Evolutionary conservation across 139 green algal genomes (phyloP), one percentile per base, ranked within the genome.

Genomic region (Chlamydomonas incerta): DNA sequence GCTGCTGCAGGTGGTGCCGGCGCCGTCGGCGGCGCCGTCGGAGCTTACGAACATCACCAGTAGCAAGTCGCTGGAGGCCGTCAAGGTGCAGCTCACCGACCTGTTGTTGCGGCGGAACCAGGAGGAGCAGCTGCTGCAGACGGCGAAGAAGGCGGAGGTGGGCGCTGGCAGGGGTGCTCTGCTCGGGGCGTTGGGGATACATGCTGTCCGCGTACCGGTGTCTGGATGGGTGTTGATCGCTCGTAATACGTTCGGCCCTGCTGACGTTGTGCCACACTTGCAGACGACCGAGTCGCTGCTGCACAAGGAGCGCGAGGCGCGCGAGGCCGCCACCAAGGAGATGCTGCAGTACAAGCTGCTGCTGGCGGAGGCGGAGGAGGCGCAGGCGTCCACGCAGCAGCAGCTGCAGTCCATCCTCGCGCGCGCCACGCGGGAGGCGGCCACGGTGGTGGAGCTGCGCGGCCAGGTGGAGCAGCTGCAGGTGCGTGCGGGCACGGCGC

Each of bases 31-130:
- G 55, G 20, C 20, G 55, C 8, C 55, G 18, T 60, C 20, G 55
- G 41, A 50, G 41, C 41, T 50, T 50, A 6, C 18, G 18, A 70
- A 23, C 8, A 37, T 60, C 41, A 75, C 2, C 83, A 74, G 70
- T 75, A 66, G n/a, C 72, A 87, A 58, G 73, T 83, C 33, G 52
- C 33, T 87, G 15, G 88, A 91, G 9, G 35, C 89, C 34, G 90
- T 94, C 83, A 90, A 91, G 76, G 57, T 89, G 70, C 91, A 94
- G 88, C 91, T 94, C 13, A 86, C 86, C 15, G 91, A 94, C 41
- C 76, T 94, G 66, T 85, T 94, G 60, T 35, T 91, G 34, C 88
- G 90, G 72, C 72, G 91, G 4, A 92, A 94, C 77, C 82, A 91
- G 87, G 91, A 94, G 72, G 88, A 94, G 88, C 79, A 90, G 71